Base-by-base conservation (phyloP, 768 basidiomycete genomes). In the Lyophyllum atratum region DNA sequence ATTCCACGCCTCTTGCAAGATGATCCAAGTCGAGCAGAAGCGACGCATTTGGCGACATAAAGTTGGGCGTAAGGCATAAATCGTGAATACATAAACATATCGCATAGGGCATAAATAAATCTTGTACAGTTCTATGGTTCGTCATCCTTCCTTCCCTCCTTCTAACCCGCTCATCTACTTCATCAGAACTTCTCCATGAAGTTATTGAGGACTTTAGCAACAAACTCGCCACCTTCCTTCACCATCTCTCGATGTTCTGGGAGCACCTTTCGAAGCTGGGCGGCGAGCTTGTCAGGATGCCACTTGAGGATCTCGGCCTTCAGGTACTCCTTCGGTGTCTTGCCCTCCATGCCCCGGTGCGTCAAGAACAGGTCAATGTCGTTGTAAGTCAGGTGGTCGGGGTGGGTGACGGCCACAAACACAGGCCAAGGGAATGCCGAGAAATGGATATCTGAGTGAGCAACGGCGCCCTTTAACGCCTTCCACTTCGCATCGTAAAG, bases 201-300 rank as follows among this genome's bases (percentile, higher is more conserved):
- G 29, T 33, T 37, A 50, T 61, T 80, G 51, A 85, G 63, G 45
- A 79, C 73, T 52, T 76, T 74, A 15, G 70, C 73, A 15, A 85
- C 68, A 1, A 59, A 56, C 4, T 73, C 78, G 12, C 76, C 74
- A 0, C 74, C 75, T 49, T 72, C 72, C 40, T 52, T 57, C 4
- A 79, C 76, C 10, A 52, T 53, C 19, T 62, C 65, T 44, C 68
- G 68, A 14, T 83, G 72, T 3, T 63, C 55, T 4, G 60, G 59
- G 4, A 63, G 54, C 8, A 84, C 70, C 45, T 70, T 76, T 8
- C 63, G 60, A 25, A 79, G 63, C 8, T 64, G 71, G 12, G 63
- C 54, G 55, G 77, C 66, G 60, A 84, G 79, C 60, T 81, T 84
- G 59, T 86, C 84, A 4, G 83, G 81, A 58, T 86, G 83, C 74